Evolutionary conservation across 2,329 filamentous ascomycete species (phyloP).

Genomic region (Fusarium sp.): DNA sequence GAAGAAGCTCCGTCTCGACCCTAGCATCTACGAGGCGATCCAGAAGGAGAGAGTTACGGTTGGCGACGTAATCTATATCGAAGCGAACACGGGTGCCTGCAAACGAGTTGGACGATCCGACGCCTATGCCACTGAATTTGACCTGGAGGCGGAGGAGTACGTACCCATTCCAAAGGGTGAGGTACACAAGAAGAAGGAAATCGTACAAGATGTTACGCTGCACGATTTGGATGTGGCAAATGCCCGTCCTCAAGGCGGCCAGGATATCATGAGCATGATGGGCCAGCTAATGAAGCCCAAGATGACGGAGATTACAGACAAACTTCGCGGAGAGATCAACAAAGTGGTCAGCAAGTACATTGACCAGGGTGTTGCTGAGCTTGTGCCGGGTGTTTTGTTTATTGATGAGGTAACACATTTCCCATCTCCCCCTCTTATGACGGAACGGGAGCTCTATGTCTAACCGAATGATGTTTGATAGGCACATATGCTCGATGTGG

Average conservation of each 20-base stretch:
- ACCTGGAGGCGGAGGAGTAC: slow-evolving; percentile 98
- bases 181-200: slow-evolving; percentile 99
- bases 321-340: slow-evolving; percentile 95
- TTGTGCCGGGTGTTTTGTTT: slow-evolving; percentile 98
- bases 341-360: slow-evolving; percentile 99
- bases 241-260: slow-evolving; percentile 92
- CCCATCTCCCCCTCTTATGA: slow-evolving; percentile 21
- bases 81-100: slow-evolving; percentile 98
- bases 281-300: slow-evolving; percentile 99
- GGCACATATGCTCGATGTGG: slow-evolving; percentile 99
- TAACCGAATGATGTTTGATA: slow-evolving; percentile 56
- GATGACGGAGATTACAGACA: slow-evolving; percentile 99
- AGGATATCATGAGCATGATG: slow-evolving; percentile 99
- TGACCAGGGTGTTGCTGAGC: slow-evolving; percentile 95
- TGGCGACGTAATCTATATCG: slow-evolving; percentile 98
- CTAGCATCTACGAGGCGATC: slow-evolving; percentile 98
- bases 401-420: slow-evolving; percentile 85
- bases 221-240: slow-evolving; percentile 98
- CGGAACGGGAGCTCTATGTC: slow-evolving; percentile 38
- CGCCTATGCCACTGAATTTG: slow-evolving; percentile 97
- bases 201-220: slow-evolving; percentile 97
- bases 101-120: slow-evolving; percentile 97
- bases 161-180: slow-evolving; percentile 99
- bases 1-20: slow-evolving; percentile 96
- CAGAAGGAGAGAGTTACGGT: slow-evolving; percentile 97